A percentile compares a stretch with the other conserved stretches of the same genome.
Evolutionary conservation across 2,329 filamentous ascomycete species (phyloP).

Genomic region (Xylaria sp.): DNA sequence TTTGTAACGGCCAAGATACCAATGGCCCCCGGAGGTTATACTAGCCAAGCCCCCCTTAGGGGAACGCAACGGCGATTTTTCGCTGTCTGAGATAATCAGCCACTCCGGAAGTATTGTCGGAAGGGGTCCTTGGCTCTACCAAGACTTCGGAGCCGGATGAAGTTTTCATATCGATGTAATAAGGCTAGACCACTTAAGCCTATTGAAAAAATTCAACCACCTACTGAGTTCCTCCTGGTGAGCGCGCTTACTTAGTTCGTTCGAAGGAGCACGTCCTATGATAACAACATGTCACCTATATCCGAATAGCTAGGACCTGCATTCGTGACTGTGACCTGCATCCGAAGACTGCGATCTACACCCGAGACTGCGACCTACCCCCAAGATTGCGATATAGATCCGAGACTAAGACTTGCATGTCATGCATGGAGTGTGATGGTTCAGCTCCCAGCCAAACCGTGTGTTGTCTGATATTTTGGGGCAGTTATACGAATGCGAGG

Average conservation of each 20-base stretch:
- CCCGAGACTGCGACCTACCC: too few relatives aligned
- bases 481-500: too few relatives aligned
- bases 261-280: neutral
- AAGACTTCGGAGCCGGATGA: conserved; percentile 9
- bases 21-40: neutral
- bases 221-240: neutral
- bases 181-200: conserved; percentile 4
- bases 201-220: neutral
- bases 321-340: too few relatives aligned
- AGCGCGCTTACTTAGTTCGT: neutral
- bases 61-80: conserved; percentile 7
- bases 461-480: too few relatives aligned
- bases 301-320: too few relatives aligned
- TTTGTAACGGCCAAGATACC: conserved; percentile 32
- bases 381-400: too few relatives aligned
- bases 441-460: too few relatives aligned
- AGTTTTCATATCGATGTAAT: neutral
- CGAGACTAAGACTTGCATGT: too few relatives aligned
- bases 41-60: conserved; percentile 21
- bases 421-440: too few relatives aligned
- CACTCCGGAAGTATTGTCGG: conserved; percentile 16
- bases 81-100: neutral
- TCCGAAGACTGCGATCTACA: too few relatives aligned
- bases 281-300: neutral
- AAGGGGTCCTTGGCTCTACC: conserved; percentile 30